Evolutionary conservation across 371 early-diverging fungal species (phyloP), one percentile per base, ranked within the genome.

Genomic region (Circinella umbellata): DNA sequence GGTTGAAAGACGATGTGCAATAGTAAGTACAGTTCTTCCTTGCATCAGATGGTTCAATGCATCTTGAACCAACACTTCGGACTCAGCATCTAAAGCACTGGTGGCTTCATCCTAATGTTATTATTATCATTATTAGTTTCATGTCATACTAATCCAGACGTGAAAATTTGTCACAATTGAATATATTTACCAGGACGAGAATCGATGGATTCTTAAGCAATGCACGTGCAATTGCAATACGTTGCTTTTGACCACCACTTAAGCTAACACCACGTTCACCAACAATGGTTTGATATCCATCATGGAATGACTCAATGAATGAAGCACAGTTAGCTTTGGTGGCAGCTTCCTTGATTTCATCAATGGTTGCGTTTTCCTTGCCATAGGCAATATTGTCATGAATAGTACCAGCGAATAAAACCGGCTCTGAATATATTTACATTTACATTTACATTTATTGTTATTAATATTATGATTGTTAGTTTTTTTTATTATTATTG

Each of bases 161-260:
- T 47, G 27, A 27, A 27, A 27, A 27, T 27, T 27, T 27, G 27
- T 1, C 27, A 27, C 47, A 47, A 15, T 47, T 47, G 47, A 11
- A 15, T 47, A 11, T 47, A 47, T 47, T 47, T 47, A 47, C 47
- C 51, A 51, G 51, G 4, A 96, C 82, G 18, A 96, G 80, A 60
- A 94, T 84, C 57, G 83, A 85, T 11, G 93, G 93, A 69, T 92
- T 80, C 61, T 88, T 85, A 37, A 94, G 72, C 20, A 95, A 73
- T 4, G 94, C 94, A 17, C 95, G 80, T 3, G 95, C 94, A 69
- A 96, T 83, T 46, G 89, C 86, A 74, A 93, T 80, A 10, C 91
- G 81, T 71, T 96, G 95, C 73, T 93, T 93, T 77, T 96, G 94
- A 10, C 95, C 96, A 47, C 95, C 95, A 68, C 89, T 88, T 36